phyloP scores from a whole-genome alignment of 2,329 filamentous ascomycete genomes.

The Metarhizium rileyi region DNA sequence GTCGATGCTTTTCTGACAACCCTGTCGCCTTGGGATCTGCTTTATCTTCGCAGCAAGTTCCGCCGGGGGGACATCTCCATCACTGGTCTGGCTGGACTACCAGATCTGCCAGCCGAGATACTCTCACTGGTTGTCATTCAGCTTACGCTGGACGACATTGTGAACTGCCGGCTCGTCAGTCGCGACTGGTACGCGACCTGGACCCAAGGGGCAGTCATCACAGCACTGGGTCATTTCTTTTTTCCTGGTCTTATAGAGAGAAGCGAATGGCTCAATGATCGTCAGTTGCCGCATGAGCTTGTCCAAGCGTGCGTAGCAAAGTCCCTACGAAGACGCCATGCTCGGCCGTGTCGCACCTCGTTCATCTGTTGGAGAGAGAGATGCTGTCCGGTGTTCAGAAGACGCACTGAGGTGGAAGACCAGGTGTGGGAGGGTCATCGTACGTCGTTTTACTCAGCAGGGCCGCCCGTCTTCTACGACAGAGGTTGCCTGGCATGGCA shows the following conservation, averaged over 20 bases:
- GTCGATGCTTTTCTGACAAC: slow-evolving; percentile 16
- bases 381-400: not conserved
- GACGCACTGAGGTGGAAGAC: not conserved
- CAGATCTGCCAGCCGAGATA: slow-evolving; percentile 19
- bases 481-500: slow-evolving; percentile 19
- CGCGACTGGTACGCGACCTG: slow-evolving; percentile 17
- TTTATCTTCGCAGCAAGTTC: slow-evolving; percentile 16
- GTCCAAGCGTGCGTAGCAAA: not conserved
- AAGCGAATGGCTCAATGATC: not conserved
- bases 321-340: slow-evolving; percentile 10
- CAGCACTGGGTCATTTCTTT: slow-evolving; percentile 14
- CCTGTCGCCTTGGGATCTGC: slow-evolving; percentile 18
- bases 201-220: slow-evolving; percentile 14
- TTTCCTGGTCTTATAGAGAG: slow-evolving; percentile 18
- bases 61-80: slow-evolving; percentile 10
- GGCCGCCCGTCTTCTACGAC: slow-evolving; percentile 13
- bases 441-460: slow-evolving; percentile 5
- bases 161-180: slow-evolving; percentile 16
- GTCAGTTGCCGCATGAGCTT: not conserved
- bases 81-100: slow-evolving; percentile 14
- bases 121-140: slow-evolving; percentile 13
- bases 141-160: slow-evolving; percentile 16
- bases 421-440: not conserved
- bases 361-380: slow-evolving; percentile 6
- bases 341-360: slow-evolving; percentile 9